phyloP scores from a whole-genome alignment of 805 yeast species.

The Barnettozyma botsteinii region DNA sequence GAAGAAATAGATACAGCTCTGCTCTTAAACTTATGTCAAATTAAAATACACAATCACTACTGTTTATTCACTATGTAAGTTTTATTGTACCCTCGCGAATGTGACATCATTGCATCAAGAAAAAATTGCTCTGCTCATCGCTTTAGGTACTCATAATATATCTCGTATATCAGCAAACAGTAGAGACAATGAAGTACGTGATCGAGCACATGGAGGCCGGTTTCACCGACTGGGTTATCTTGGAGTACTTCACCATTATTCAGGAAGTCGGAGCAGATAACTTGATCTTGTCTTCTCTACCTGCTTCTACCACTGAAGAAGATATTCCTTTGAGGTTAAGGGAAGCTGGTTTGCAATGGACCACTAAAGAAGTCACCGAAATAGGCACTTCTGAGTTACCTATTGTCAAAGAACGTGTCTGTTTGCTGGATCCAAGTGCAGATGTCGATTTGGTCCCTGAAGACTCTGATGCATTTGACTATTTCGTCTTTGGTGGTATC shows the following conservation, averaged over 20 bases:
- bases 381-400: conserved; percentile 29
- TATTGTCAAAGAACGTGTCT: conserved; percentile 54
- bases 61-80: too few species aligned
- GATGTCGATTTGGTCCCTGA: conserved; percentile 62
- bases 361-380: conserved; percentile 62
- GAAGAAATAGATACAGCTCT: conserved; percentile 1
- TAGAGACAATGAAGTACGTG: conserved; percentile 70
- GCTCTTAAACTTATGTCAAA: too few species aligned
- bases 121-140: not conserved
- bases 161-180: too few species aligned
- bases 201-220: conserved; percentile 98
- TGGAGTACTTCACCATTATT: conserved; percentile 81
- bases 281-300: conserved; percentile 71
- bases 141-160: not conserved
- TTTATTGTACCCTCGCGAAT: too few species aligned
- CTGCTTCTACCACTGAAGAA: conserved; percentile 48
- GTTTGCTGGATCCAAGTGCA: conserved; percentile 89
- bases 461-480: conserved; percentile 65
- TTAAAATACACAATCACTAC: not conserved
- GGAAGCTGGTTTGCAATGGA: conserved; percentile 72
- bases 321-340: conserved; percentile 60
- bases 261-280: conserved; percentile 77
- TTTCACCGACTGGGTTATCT: conserved; percentile 90
- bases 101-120: not conserved
- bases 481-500: conserved; percentile 94